Percentiles rank a stretch among this genome's conserved stretches.
Evolutionary conservation across 371 early-diverging fungal genomes (phyloP).

Genomic region (Rhizopus stolonifer): DNA sequence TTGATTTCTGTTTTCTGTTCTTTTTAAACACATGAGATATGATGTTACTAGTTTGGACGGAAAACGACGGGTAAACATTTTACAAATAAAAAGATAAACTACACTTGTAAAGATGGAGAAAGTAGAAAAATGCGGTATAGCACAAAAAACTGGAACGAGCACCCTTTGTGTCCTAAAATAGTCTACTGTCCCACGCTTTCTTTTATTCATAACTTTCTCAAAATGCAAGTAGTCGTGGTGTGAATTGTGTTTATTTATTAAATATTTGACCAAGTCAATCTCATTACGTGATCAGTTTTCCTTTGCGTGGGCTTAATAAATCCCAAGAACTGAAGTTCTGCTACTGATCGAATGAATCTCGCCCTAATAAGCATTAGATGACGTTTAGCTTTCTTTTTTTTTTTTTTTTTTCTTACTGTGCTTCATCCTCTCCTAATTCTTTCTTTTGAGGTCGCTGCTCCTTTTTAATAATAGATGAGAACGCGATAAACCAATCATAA

Average conservation of each 20-base stretch:
- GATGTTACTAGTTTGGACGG: background rate
- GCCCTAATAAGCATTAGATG: too few relatives aligned
- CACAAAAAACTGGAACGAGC: background rate
- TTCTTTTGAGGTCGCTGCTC: conserved; percentile 32
- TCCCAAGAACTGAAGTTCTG: conserved; percentile 86
- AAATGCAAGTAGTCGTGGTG: too few relatives aligned
- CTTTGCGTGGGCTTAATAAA: conserved; percentile 84
- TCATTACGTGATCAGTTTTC: conserved; percentile 91
- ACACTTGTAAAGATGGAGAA: background rate
- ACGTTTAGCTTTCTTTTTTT: background rate
- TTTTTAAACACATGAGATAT: too few relatives aligned
- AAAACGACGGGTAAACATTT: background rate
- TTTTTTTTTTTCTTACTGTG: conserved; percentile 32
- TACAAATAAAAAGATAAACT: background rate
- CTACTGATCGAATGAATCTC: conserved; percentile 82
- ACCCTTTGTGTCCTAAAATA: background rate
- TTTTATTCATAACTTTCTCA: too few relatives aligned
- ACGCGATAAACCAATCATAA: conserved; percentile 88
- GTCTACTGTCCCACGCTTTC: background rate
- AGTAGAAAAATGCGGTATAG: background rate
- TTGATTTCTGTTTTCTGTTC: conserved; percentile 65
- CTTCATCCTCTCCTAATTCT: conserved; percentile 42
- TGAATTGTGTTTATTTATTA: conserved; percentile 15
- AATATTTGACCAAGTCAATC: conserved; percentile 81
- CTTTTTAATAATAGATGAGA: conserved; percentile 65